Evolutionary conservation across 2,329 filamentous ascomycete species (phyloP), one percentile per base, ranked within the genome.

Genomic region (Magnaporthiopsis poae): DNA sequence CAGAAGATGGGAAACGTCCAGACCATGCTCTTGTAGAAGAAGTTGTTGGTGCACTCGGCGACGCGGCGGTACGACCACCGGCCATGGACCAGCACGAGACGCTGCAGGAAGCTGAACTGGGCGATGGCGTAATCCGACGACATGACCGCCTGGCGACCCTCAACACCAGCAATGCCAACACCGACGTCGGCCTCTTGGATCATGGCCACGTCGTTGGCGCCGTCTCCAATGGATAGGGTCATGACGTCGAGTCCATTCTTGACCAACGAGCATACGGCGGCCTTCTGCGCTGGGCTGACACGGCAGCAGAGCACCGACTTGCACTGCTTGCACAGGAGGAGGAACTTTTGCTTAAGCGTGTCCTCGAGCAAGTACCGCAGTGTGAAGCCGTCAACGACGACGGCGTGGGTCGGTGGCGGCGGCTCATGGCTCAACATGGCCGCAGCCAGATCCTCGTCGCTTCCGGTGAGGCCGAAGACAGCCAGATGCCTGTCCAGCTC

Each of bases 1-100:
- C 94, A 98, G 84, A 98, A 97, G 67, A 99, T 90, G 61, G 90
- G 86, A 74, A 97, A 94, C 0, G 92, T 95, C 95, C 95, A 99
- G 65, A 98, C 90, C 78, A 99, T 90, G 81, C 98, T 99, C 89
- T 99, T 99, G 86, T 98, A 99, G 82, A 99, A 99, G 84, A 99
- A 99, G 77, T 99, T 99, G 76, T 92, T 92, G 73, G 96, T 97
- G 62, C 89, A 91, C 80, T 99, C 95, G 36, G 90, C 92, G 76
- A 99, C 81, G 72, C 95, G 88, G 65, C 94, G 87, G 79, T 99
- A 99, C n/a, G 92, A 96, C 91, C 93, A 97, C 67, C 93, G 87
- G 67, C 93, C 93, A 75, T 97, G 93, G 5, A 97, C 92, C 27
- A 97, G 84, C 36, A 97, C 85, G 68, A 97, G 82, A 66, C 93